A percentile compares a stretch with the other conserved stretches of the same genome.
These are phyloP conservation scores for Trifolium fragiferum DNA, from an alignment of 306 rosid species.

Conservation along the genomic window DNA sequence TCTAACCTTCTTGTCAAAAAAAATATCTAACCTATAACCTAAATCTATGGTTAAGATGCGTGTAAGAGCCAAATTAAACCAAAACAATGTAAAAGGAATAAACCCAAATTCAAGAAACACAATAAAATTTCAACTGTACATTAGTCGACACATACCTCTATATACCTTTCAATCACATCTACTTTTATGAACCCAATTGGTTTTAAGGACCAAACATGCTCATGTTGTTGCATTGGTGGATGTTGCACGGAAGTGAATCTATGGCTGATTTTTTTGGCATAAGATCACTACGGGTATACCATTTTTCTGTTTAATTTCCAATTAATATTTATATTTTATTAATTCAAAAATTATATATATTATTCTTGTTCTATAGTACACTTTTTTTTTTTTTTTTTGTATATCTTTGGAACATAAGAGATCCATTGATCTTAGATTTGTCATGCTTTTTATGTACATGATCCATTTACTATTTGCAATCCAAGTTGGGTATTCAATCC, in stretches of 20 bases:
- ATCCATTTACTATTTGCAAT: constrained; percentile 43
- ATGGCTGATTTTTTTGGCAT: constrained; percentile 61
- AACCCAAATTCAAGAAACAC: background rate
- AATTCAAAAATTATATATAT: constrained; percentile 32
- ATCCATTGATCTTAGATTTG: constrained; percentile 56
- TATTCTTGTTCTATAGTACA: constrained; percentile 56
- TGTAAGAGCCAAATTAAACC: background rate
- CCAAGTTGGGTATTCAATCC: constrained; percentile 42
- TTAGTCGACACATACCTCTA: constrained; percentile 25
- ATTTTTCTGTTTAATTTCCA: constrained; percentile 44
- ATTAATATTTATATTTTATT: constrained; percentile 40
- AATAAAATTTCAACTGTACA: background rate
- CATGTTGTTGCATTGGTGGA: constrained; percentile 61
- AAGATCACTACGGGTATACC: constrained; percentile 59
- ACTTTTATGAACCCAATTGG: constrained; percentile 46
- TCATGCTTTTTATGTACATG: constrained; percentile 57
- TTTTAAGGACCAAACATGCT: constrained; percentile 51
- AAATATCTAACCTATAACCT: background rate
- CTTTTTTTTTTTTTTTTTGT: constrained; percentile 40
- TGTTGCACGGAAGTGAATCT: constrained; percentile 62
- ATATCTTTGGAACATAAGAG: constrained; percentile 38
- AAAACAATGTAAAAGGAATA: background rate
- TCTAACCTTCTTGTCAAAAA: background rate
- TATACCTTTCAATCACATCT: constrained; percentile 39
- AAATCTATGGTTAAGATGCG: background rate